Evolutionary conservation across 331 rosid species (phyloP).

Genomic region (Malus hybrid): DNA sequence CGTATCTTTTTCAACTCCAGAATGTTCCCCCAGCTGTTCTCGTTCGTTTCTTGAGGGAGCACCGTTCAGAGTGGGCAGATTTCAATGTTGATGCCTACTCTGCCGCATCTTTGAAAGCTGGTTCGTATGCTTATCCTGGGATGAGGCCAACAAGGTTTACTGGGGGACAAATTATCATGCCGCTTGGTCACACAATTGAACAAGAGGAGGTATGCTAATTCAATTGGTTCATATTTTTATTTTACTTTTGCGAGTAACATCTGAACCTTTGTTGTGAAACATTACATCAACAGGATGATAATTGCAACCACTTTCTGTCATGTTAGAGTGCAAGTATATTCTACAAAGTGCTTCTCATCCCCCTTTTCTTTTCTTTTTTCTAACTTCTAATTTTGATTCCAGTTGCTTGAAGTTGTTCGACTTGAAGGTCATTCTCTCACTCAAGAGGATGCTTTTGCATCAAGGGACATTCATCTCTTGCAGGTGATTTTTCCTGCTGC

Average conservation of each 20-base stretch:
- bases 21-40: constrained; percentile 85
- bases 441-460: constrained; percentile 73
- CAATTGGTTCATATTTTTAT: background rate
- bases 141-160: constrained; percentile 90
- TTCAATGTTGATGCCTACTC: constrained; percentile 90
- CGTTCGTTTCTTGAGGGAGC: constrained; percentile 91
- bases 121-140: constrained; percentile 76
- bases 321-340: background rate
- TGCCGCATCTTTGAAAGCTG: constrained; percentile 70
- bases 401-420: constrained; percentile 91
- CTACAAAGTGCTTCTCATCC: background rate
- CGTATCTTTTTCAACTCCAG: constrained; percentile 32
- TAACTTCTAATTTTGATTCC: constrained; percentile 11
- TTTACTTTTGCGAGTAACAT: background rate
- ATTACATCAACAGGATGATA: background rate
- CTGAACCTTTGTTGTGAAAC: background rate
- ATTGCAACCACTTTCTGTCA: background rate
- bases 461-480: constrained; percentile 87
- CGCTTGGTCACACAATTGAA: constrained; percentile 93
- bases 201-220: constrained; percentile 66
- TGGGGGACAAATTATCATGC: constrained; percentile 94
- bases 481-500: constrained; percentile 43
- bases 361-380: background rate
- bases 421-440: constrained; percentile 93
- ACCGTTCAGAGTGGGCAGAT: constrained; percentile 99